Evolutionary conservation across 768 basidiomycete genomes (phyloP), one percentile per base, ranked within the genome.

Genomic region (Pleurotus salmoneostramineus): DNA sequence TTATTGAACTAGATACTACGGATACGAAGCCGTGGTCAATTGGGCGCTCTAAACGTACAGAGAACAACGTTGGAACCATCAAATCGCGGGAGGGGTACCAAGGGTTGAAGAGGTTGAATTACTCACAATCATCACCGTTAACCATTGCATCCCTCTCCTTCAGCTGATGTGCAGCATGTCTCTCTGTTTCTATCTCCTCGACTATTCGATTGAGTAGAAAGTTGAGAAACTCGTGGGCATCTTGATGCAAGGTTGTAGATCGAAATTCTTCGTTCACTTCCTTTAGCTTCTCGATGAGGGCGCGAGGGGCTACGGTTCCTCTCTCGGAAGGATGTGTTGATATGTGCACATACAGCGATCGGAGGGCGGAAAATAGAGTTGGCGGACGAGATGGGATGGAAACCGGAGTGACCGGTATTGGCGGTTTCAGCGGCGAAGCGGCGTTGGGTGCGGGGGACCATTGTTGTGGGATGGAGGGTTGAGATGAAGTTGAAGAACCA

Each of bases 211-310:
- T 99, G 56, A 99, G 75, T 31, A 98, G 75, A 72, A 89, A 98
- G 69, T 95, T 97, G 43, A 98, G 78, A 71, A 99, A 98, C 72
- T 99, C 97, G 73, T 98, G 97, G 2, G 97, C 97, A 70, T 99
- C 97, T 69, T 99, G 97, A 69, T 99, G 97, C 83, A 91, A 89
- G 21, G 52, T 55, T 12, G 91, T 88, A 37, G 87, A 87, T 49
- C 93, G 82, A 67, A 98, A 99, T 47, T 88, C 78, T 65, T 94
- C 93, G 71, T 98, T 98, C 65, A 93, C 79, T 66, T 94, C 87
- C 72, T 92, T 93, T 64, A 98, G 82, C 69, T 96, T 96, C 67
- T 93, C 88, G 68, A 99, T 89, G 72, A 99, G 92, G 21, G 90
- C 90, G 57, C 88, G 84, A 1, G 97, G 97, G 1, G 93, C 83